A percentile compares a stretch with the other conserved stretches of the same genome.
These are phyloP conservation scores for Juglanconis sp. DNA, from an alignment of 2,329 filamentous ascomycete genomes.

Conservation along the genomic window DNA sequence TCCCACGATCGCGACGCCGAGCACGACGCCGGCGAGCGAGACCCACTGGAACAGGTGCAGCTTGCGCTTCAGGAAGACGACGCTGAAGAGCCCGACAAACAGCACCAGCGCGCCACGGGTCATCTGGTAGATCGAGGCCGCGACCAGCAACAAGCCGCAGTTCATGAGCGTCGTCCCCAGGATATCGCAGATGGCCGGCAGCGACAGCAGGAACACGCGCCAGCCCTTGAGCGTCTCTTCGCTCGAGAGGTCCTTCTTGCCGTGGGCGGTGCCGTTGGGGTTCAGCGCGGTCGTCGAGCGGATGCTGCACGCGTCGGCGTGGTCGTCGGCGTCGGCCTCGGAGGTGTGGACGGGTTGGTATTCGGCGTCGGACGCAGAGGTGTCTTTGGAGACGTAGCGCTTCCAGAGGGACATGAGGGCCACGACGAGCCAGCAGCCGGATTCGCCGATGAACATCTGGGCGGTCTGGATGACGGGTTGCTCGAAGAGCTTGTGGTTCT, in stretches of 20 bases:
- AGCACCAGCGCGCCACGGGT: conserved; percentile 90
- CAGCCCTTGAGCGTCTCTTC: conserved; percentile 65
- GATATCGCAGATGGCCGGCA: conserved; percentile 92
- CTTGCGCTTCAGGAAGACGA: conserved; percentile 78
- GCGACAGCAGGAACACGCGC: conserved; percentile 70
- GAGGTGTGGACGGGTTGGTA: conserved; percentile 63
- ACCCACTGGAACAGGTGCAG: conserved; percentile 90
- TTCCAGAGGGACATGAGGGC: conserved; percentile 65
- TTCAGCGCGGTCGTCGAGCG: conserved; percentile 42
- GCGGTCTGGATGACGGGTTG: conserved; percentile 94
- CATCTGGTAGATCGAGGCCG: conserved; percentile 98
- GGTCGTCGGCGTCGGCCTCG: conserved; percentile 45
- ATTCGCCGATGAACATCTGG: conserved; percentile 97
- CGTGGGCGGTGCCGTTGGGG: conserved; percentile 43
- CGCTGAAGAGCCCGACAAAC: conserved; percentile 93
- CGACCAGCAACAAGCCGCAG: conserved; percentile 87
- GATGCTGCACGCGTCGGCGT: conserved; percentile 42
- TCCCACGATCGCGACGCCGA: conserved; percentile 85
- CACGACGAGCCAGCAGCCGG: conserved; percentile 92
- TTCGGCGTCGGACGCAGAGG: conserved; percentile 43
- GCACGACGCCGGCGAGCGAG: conserved; percentile 79
- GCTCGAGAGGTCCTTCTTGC: conserved; percentile 31
- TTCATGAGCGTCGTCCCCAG: conserved; percentile 97
- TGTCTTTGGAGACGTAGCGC: conserved; percentile 45
- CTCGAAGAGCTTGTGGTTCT: conserved; percentile 73